phyloP scores from a whole-genome alignment of 129 eudicot genomes.

The Lactuca sativa region DNA sequence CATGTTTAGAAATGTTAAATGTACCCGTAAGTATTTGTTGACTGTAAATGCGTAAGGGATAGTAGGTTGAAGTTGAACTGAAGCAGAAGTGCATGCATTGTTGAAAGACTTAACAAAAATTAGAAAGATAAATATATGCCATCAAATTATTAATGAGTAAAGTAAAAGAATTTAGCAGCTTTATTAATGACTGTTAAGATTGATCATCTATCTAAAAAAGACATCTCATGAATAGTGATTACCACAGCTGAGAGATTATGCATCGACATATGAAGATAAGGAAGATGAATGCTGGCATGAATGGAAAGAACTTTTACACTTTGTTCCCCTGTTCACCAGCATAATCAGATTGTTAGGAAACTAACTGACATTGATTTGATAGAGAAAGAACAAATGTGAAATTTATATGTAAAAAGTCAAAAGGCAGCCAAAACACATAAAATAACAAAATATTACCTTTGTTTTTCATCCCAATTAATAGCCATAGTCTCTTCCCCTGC shows the following conservation, averaged over 20 bases:
- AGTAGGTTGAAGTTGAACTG: slow-evolving; percentile 78
- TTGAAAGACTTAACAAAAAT: slow-evolving; percentile 50
- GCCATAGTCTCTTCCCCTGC: slow-evolving; percentile 83
- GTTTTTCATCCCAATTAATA: slow-evolving; percentile 74
- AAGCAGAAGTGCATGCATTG: slow-evolving; percentile 62
- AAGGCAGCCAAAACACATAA: slow-evolving; percentile 1
- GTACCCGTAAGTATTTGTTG: slow-evolving; percentile 91
- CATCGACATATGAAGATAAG: slow-evolving; percentile 63
- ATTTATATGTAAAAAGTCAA: background rate
- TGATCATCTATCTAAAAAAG: too few species aligned
- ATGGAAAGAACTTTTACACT: slow-evolving; percentile 59
- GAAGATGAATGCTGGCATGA: slow-evolving; percentile 77
- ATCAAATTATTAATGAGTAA: too few species aligned
- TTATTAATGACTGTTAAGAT: too few species aligned
- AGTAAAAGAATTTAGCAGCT: too few species aligned
- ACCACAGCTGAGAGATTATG: slow-evolving; percentile 83
- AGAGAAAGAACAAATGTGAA: too few species aligned
- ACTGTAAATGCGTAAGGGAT: slow-evolving; percentile 79
- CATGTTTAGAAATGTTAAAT: background rate
- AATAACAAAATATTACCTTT: slow-evolving; percentile 48
- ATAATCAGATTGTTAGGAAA: too few species aligned
- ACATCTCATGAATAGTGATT: background rate
- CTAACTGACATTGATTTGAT: too few species aligned
- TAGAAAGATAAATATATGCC: background rate
- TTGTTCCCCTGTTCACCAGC: slow-evolving; percentile 54